These are phyloP conservation scores for Hypoxylon sp. DNA, from an alignment of 2,329 filamentous ascomycete genomes.

Conservation along the genomic window DNA sequence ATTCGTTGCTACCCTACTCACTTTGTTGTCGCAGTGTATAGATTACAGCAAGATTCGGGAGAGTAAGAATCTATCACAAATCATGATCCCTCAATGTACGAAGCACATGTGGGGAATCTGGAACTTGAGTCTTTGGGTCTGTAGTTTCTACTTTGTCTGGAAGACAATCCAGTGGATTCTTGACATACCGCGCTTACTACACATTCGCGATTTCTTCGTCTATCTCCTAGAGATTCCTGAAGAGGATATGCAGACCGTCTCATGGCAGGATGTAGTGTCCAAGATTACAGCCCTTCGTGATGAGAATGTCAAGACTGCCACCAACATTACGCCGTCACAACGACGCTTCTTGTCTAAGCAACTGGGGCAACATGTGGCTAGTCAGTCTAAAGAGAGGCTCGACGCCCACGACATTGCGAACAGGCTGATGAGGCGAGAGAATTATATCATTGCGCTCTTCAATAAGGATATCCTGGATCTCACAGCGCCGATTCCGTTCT, in stretches of 20 bases:
- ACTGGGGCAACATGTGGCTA: slow-evolving; percentile 78
- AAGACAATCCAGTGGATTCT: slow-evolving; percentile 81
- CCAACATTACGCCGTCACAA: slow-evolving; percentile 66
- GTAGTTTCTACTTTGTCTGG: slow-evolving; percentile 87
- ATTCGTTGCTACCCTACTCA: slow-evolving; percentile 86
- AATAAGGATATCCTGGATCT: slow-evolving; percentile 96
- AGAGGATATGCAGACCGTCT: slow-evolving; percentile 91
- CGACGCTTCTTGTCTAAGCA: slow-evolving; percentile 62
- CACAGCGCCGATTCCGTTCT: slow-evolving; percentile 86
- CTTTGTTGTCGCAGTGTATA: slow-evolving; percentile 87
- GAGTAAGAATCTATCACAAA: slow-evolving; percentile 68
- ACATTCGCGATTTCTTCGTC: slow-evolving; percentile 88
- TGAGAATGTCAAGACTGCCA: slow-evolving; percentile 84
- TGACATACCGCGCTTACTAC: slow-evolving; percentile 79
- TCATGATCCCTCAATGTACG: slow-evolving; percentile 81
- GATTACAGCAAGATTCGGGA: slow-evolving; percentile 82
- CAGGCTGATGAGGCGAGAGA: slow-evolving; percentile 94
- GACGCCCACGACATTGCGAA: slow-evolving; percentile 98
- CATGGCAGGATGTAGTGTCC: slow-evolving; percentile 91
- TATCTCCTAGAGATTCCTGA: slow-evolving; percentile 85
- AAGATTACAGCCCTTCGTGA: slow-evolving; percentile 88
- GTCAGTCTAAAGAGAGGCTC: slow-evolving; percentile 91
- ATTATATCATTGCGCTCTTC: slow-evolving; percentile 96
- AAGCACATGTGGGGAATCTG: slow-evolving; percentile 80
- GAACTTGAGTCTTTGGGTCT: slow-evolving; percentile 86